Conservation (phyloP, 2,329 filamentous ascomycete genomes). For the Ilyonectria sp. region DNA sequence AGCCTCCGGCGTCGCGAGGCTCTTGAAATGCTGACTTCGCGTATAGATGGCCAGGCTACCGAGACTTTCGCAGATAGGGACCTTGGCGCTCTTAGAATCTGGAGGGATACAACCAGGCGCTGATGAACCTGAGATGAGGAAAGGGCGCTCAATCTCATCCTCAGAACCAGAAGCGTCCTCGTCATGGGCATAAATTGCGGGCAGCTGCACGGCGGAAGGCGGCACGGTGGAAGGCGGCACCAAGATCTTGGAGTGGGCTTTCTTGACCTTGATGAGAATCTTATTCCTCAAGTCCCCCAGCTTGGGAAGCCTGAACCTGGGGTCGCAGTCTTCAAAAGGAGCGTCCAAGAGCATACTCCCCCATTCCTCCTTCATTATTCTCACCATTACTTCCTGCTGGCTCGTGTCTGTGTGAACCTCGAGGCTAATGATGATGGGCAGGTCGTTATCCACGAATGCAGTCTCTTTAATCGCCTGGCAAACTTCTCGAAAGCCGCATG, state of each 20-base stretch:
- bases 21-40: constrained; percentile 84
- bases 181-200: constrained; percentile 48
- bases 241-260: constrained; percentile 58
- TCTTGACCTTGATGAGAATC: constrained; percentile 88
- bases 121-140: constrained; percentile 34
- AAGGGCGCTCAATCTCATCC: constrained; percentile 53
- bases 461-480: constrained; percentile 84
- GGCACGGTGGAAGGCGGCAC: constrained; percentile 48
- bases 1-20: constrained; percentile 76
- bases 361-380: constrained; percentile 95
- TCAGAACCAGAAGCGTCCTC: constrained; percentile 61
- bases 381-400: constrained; percentile 93
- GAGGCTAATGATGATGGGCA: constrained; percentile 92
- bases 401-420: constrained; percentile 88
- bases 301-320: constrained; percentile 73
- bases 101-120: constrained; percentile 22
- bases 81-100: constrained; percentile 60
- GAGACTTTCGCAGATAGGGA: constrained; percentile 78
- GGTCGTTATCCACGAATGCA: constrained; percentile 81
- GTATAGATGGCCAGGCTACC: constrained; percentile 88
- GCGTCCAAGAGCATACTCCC: constrained; percentile 78
- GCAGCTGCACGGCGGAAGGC: constrained; percentile 52
- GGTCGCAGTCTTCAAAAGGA: constrained; percentile 65
- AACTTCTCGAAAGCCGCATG: constrained; percentile 90
- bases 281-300: constrained; percentile 82